Evolutionary conservation across 192 early-diverging fungal genomes (phyloP).

Genomic region (Umbelopsis vinacea): DNA sequence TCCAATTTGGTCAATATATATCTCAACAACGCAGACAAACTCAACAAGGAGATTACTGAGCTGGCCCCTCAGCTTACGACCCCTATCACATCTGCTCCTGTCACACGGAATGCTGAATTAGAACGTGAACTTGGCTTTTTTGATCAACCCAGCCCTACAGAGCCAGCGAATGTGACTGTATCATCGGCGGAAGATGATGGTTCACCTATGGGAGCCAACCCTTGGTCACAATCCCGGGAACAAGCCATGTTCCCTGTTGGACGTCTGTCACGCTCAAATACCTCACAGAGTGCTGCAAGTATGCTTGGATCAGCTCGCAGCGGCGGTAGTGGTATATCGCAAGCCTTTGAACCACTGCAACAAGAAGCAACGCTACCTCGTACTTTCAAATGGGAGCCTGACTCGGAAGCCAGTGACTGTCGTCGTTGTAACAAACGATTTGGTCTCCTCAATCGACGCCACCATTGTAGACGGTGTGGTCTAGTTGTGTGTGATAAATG

Average conservation of each 20-base stretch:
- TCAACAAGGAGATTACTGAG: constrained; percentile 39
- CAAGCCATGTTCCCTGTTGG: not conserved
- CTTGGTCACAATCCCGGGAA: constrained; percentile 33
- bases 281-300: constrained; percentile 9
- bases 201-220: constrained; percentile 29
- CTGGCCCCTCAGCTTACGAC: constrained; percentile 30
- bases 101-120: constrained; percentile 38
- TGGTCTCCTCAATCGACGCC: constrained; percentile 76
- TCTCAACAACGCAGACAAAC: constrained; percentile 55
- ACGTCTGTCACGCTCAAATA: constrained; percentile 2
- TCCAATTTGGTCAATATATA: constrained; percentile 47
- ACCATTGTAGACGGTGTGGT: constrained; percentile 94
- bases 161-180: constrained; percentile 32
- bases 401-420: constrained; percentile 71
- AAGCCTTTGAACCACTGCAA: constrained; percentile 2
- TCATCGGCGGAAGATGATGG: constrained; percentile 26
- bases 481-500: constrained; percentile 83
- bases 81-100: constrained; percentile 41
- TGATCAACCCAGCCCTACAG: constrained; percentile 27
- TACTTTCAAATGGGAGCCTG: constrained; percentile 73
- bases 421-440: constrained; percentile 72
- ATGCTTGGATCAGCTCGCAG: not conserved
- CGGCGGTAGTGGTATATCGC: constrained; percentile 3
- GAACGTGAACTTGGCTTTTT: constrained; percentile 45
- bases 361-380: not conserved